These are phyloP conservation scores for Pichia occidentalis DNA, from an alignment of 805 yeast species.

Conservation along the genomic window DNA sequence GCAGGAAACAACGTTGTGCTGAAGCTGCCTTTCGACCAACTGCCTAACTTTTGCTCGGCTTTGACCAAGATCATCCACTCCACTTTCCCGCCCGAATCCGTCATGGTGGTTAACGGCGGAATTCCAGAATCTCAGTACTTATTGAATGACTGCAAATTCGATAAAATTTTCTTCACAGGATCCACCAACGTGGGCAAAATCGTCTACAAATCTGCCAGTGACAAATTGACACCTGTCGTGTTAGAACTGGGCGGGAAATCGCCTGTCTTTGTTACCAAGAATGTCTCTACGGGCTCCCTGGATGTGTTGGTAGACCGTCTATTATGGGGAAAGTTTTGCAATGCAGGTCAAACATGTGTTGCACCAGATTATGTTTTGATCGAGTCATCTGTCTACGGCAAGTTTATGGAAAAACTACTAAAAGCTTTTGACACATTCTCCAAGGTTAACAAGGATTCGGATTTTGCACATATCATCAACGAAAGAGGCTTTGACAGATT, in stretches of 20 bases:
- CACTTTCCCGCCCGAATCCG: conserved; percentile 49
- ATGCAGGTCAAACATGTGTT: conserved; percentile 88
- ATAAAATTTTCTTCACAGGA: conserved; percentile 85
- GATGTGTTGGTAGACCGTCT: conserved; percentile 50
- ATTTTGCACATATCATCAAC: conserved; percentile 58
- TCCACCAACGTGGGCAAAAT: conserved; percentile 68
- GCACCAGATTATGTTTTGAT: conserved; percentile 79
- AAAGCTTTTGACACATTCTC: conserved; percentile 35
- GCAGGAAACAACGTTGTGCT: conserved; percentile 77
- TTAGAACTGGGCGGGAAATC: conserved; percentile 92
- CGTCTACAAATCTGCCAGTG: conserved; percentile 77
- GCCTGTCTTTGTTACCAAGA: conserved; percentile 54
- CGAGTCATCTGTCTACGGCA: conserved; percentile 50
- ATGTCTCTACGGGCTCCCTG: conserved; percentile 32
- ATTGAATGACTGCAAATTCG: conserved; percentile 55
- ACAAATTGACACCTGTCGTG: conserved; percentile 69
- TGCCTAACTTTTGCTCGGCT: conserved; percentile 54
- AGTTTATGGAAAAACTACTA: conserved; percentile 16
- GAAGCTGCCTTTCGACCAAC: conserved; percentile 64
- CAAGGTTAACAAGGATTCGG: conserved; percentile 29
- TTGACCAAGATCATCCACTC: conserved; percentile 48
- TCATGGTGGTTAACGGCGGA: conserved; percentile 68
- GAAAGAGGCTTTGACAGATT: conserved; percentile 46
- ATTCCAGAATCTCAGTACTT: conserved; percentile 52
- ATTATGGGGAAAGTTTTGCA: conserved; percentile 70